Evolutionary conservation across 139 green algal species (phyloP), one percentile per base, ranked within the genome.

Genomic region (Tetraselmis chui): DNA sequence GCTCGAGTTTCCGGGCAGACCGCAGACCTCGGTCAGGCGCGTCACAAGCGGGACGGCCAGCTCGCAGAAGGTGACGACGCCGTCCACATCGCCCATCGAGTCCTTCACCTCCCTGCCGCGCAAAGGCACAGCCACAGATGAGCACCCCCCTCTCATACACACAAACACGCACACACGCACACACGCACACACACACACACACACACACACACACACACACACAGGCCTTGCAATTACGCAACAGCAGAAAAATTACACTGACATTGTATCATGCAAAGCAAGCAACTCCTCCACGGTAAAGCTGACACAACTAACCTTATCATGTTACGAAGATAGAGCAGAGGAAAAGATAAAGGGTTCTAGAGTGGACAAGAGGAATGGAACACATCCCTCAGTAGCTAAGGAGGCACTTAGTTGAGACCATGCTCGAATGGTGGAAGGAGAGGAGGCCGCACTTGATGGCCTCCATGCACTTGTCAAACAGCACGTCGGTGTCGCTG

Each of bases 51-150:
- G 93, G 84, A 95, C 89, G 0, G 94, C 94, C 83, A 97, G 90
- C 86, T 98, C 94, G 59, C 91, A 97, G 83, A 97, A 98, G 78
- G 91, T 97, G 82, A 85, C 86, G 22, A 98, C 82, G 74, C 94
- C 94, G 81, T 97, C 94, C 74, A 97, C 78, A 59, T 93, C 88
- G 0, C 92, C 93, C 1, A 96, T 32, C 80, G 76, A 79, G 22
- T 67, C 45, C 45, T 67, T 67, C 11, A 67, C 45, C 45, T 67
- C 29, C 28, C 77, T 59, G 26, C 26, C 28, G 59, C 75, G 58
- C n/a, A n/a, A n/a, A n/a, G n/a, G n/a, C n/a, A n/a, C n/a, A n/a
- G n/a, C n/a, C n/a, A n/a, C n/a, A n/a, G n/a, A n/a, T n/a, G n/a
- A n/a, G n/a, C n/a, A n/a, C n/a, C n/a, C n/a, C n/a, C n/a, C n/a